Conservation (phyloP, 2,329 filamentous ascomycete species). For the Onygenales sp. region DNA sequence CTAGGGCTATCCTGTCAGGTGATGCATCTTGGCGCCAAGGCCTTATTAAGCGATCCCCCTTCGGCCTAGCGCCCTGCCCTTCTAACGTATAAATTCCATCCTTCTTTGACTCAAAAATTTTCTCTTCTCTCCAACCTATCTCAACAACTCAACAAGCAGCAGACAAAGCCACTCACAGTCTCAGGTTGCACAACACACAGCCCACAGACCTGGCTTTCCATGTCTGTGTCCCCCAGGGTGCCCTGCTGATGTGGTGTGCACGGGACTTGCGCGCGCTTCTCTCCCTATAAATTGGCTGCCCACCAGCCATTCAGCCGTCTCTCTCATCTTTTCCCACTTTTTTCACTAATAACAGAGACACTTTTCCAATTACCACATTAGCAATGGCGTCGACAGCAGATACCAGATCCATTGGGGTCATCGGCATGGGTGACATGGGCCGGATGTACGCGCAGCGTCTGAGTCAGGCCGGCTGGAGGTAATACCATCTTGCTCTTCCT, state of each 20-base stretch:
- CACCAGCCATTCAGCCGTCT: not conserved
- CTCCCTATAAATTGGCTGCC: not conserved
- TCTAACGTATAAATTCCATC: not conserved
- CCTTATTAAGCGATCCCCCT: not conserved
- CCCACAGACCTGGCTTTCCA: not conserved
- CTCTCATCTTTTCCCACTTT: not conserved
- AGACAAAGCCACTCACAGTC: not conserved
- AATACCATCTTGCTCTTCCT: constrained; percentile 29
- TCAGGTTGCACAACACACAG: not conserved
- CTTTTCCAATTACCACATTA: not conserved
- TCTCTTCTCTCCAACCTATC: not conserved
- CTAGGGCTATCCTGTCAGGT: not conserved
- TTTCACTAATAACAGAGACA: not conserved
- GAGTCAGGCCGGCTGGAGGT: constrained; percentile 94
- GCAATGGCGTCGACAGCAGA: constrained; percentile 25
- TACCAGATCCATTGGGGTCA: constrained; percentile 76
- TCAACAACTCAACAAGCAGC: not conserved
- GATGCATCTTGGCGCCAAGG: not conserved
- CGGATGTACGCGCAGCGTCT: constrained; percentile 92
- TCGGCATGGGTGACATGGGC: constrained; percentile 99
- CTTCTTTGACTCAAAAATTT: not conserved
- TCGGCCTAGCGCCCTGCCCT: not conserved
- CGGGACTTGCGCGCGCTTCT: not conserved
- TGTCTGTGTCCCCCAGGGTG: not conserved
- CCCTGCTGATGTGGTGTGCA: not conserved